Conservation (phyloP, 805 yeast species). For the Limtongia smithiae region DNA sequence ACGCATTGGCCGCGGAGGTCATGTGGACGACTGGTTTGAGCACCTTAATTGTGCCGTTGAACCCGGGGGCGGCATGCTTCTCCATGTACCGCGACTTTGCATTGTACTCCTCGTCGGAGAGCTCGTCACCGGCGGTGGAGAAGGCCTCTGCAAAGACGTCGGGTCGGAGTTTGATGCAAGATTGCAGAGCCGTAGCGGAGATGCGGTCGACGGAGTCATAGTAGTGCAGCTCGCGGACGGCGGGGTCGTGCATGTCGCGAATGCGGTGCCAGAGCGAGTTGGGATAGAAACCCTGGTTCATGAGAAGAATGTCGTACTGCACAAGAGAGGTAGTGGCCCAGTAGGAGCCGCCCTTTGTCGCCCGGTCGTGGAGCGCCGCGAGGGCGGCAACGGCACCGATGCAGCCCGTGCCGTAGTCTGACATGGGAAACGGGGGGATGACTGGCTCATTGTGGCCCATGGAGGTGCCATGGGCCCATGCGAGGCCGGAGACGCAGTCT, state of each 20-base stretch:
- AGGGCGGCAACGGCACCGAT: slow-evolving; percentile 38
- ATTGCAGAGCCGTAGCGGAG: slow-evolving; percentile 29
- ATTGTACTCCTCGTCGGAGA: slow-evolving; percentile 10
- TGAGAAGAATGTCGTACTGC: slow-evolving; percentile 37
- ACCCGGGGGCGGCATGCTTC: slow-evolving; percentile 3
- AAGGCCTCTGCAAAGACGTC: slow-evolving; percentile 17
- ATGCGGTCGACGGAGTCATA: slow-evolving; percentile 27
- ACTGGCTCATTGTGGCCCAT: slow-evolving; percentile 37
- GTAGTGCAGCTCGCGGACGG: slow-evolving; percentile 30
- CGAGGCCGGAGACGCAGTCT: slow-evolving; percentile 39
- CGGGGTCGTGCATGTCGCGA: slow-evolving; percentile 27
- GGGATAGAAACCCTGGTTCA: slow-evolving; percentile 35
- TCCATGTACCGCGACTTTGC: slow-evolving; percentile 1
- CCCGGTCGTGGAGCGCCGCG: slow-evolving; percentile 35
- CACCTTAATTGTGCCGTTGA: slow-evolving; percentile 7
- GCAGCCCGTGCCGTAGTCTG: slow-evolving; percentile 41
- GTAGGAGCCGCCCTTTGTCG: slow-evolving; percentile 37
- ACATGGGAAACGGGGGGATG: slow-evolving; percentile 41
- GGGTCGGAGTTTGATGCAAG: slow-evolving; percentile 32
- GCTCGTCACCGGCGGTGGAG: background rate
- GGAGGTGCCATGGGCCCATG: slow-evolving; percentile 37
- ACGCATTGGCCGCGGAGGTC: slow-evolving; percentile 4
- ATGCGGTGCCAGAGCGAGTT: slow-evolving; percentile 31
- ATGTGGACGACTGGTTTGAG: slow-evolving; percentile 11
- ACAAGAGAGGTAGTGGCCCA: slow-evolving; percentile 37